phyloP scores from a whole-genome alignment of 345 rosid species.

The Salix udensis region DNA sequence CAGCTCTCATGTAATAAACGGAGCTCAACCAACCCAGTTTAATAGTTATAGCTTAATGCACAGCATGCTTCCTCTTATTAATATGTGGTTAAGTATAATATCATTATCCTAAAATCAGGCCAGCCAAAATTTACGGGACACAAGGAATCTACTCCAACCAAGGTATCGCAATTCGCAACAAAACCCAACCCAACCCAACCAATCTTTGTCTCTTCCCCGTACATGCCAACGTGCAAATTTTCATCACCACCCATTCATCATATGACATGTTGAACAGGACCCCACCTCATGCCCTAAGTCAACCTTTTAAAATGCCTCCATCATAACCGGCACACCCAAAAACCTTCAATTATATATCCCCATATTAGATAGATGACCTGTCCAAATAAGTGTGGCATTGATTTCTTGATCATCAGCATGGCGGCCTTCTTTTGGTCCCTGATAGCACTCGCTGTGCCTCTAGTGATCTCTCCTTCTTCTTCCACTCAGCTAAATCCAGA shows the following conservation, averaged over 20 bases:
- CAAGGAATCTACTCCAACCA: conserved; percentile 7
- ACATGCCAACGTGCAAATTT: conserved; percentile 41
- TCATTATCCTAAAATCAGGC: background rate
- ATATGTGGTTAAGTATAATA: background rate
- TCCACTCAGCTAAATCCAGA: conserved; percentile 22
- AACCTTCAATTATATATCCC: no score
- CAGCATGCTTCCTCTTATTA: no score
- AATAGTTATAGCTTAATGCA: no score
- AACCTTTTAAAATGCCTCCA: conserved; percentile 20
- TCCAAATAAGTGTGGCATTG: conserved; percentile 34
- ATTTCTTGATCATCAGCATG: conserved; percentile 60
- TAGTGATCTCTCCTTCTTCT: conserved; percentile 30
- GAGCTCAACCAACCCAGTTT: no score
- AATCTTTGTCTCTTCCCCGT: conserved; percentile 25
- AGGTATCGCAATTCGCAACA: conserved; percentile 22
- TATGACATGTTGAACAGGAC: conserved; percentile 24
- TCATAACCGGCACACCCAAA: conserved; percentile 29
- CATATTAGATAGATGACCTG: conserved; percentile 19
- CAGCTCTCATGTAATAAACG: no score
- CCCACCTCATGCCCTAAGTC: conserved; percentile 22
- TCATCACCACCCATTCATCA: conserved; percentile 18
- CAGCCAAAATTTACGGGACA: conserved; percentile 3
- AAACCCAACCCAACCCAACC: conserved; percentile 27
- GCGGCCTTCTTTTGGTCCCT: conserved; percentile 49
- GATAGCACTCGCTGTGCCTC: conserved; percentile 25